A percentile compares a stretch with the other conserved stretches of the same genome.
Conservation (phyloP, 2,329 filamentous ascomycete species). For the Monilinia fructicola region DNA sequence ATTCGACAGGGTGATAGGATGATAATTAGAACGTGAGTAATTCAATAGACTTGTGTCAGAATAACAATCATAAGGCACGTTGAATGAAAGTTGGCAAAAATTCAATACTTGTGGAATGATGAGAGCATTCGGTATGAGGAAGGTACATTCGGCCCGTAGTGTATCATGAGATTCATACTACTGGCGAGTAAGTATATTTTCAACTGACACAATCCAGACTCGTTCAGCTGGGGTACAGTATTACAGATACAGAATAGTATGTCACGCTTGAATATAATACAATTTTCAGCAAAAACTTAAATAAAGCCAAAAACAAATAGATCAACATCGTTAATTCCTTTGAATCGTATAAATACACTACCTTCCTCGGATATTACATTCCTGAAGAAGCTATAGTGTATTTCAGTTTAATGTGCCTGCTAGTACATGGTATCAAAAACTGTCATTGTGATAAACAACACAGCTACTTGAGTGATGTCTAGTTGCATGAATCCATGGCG, state of each 20-base stretch:
- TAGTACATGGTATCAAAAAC: background rate
- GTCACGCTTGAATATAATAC: too few relatives aligned
- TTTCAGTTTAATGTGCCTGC: too few relatives aligned
- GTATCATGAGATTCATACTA: constrained; percentile 15
- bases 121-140: constrained; percentile 6
- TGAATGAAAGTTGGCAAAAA: background rate
- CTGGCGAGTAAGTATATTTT: background rate
- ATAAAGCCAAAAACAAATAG: too few relatives aligned
- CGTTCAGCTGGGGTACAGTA: too few relatives aligned
- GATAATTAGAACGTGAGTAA: constrained; percentile 16
- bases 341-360: too few relatives aligned
- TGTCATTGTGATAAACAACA: background rate
- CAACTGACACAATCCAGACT: background rate
- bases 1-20: constrained; percentile 7
- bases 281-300: too few relatives aligned
- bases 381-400: too few relatives aligned
- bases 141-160: constrained; percentile 17
- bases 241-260: too few relatives aligned
- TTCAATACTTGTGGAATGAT: constrained; percentile 16
- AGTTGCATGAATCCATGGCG: background rate
- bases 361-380: too few relatives aligned
- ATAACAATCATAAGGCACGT: constrained; percentile 1
- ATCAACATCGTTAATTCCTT: too few relatives aligned
- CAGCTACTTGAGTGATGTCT: background rate
- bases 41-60: constrained; percentile 9